Base-by-base conservation (phyloP, 805 yeast genomes). In the Kluyveromyces nonfermentans region DNA sequence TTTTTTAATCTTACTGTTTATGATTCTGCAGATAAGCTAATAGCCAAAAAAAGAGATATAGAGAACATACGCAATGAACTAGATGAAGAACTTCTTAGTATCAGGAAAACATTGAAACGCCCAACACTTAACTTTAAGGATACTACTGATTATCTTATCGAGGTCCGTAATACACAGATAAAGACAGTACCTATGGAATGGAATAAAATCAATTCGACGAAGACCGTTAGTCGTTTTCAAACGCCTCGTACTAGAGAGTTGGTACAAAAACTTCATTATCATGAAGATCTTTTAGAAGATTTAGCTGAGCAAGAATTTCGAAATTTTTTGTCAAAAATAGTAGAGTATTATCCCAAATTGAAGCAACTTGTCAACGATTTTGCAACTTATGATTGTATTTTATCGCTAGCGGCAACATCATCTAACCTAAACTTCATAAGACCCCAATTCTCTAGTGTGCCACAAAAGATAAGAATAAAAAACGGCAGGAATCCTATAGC, bases 111-210 rank as follows among this genome's bases (percentile, higher is more conserved):
- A 0, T 59, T 85, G 22, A 73, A 72, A 22, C 67, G 85, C 22
- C 84, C 89, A 0, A 67, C 73, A 33, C 56, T 83, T 42, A 65
- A 71, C 17, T 87, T 69, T 53, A 78, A 75, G 43, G 71, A 74
- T 41, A 80, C 78, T 42, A 84, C 82, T 17, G 82, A 86, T 2
- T 84, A 81, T 55, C 65, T 89, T 39, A 72, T 93, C 18, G 96
- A 89, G 54, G 80, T 90, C 0, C 67, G 86, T 36, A 79, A 80
- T 48, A 63, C 73, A 10, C 75, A 75, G 36, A 68, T 73, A 1
- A 75, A 74, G 35, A 61, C 65, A 1, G 62, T 89, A 1, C 97
- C 97, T 0, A 52, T 66, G 2, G 78, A 76, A 41, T 90, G 96
- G 96, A 64, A 82, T 10, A 82, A 85, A 51, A 74, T 85, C 21